Evolutionary conservation across 1,139 yeast genomes (phyloP), one percentile per base, ranked within the genome.

Genomic region (Kodamaea fungicola): DNA sequence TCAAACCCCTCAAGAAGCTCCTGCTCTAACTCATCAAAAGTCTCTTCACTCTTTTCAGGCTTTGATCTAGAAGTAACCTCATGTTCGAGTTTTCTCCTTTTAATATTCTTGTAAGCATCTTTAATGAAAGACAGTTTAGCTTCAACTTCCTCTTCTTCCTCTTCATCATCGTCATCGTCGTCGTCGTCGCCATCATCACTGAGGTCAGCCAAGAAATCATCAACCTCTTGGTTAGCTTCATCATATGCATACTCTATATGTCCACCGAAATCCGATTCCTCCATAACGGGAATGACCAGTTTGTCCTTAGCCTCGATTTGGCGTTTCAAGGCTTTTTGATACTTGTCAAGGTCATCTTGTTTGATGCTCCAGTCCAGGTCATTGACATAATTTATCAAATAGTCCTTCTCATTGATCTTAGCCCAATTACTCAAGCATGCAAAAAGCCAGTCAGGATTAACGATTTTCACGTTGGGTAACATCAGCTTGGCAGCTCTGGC

Each of bases 401-500:
- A 89, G 7, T 75, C 78, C 3, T 58, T 66, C 50, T 85, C 95
- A 23, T 82, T 79, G 0, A 80, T 81, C 37, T 74, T 76, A 36
- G 68, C 66, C 97, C 98, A 92, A 12, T 72, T 62, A 10, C 89
- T 80, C 46, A 92, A 70, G 56, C 96, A 86, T 19, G 85, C 82
- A 63, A 89, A 89, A 3, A 92, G 62, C 98, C 98, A 92, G 53
- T 85, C 94, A 2, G 95, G 89, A 51, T 81, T 83, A n/a, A 92
- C 96, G 24, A 92, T 76, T 51, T 84, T 82, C 27, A 83, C 83
- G 8, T 81, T 70, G 2, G 84, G 83, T 34, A 80, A 62, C 32
- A 79, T 62, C n/a, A 76, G 65, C 51, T 74, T 78, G 0, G 89
- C 90, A 12, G 81, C 67, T 36, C 92, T 74, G 3, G 92, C 96